Evolutionary conservation across 129 eudicot species (phyloP).

Genomic region (Logfia minima): DNA sequence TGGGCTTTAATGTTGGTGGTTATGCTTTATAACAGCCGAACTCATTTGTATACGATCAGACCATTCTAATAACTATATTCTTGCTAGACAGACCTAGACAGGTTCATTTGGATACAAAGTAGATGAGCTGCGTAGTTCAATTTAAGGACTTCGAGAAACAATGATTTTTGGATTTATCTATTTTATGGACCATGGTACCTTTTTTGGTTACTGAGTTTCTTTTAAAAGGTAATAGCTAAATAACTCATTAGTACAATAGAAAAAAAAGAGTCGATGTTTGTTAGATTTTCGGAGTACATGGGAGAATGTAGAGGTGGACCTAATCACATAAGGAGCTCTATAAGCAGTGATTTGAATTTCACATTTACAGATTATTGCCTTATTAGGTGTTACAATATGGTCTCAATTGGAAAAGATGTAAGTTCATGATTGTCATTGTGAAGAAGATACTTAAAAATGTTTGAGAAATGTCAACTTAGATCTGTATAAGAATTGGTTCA

Average conservation of each 20-base stretch:
- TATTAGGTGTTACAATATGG: constrained; percentile 4
- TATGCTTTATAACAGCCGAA: background rate
- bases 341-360: constrained; percentile 1
- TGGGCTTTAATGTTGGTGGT: background rate
- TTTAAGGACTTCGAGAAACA: background rate
- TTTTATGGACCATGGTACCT: background rate
- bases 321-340: background rate
- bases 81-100: background rate
- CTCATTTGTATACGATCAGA: background rate
- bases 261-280: background rate
- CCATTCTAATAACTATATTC: background rate
- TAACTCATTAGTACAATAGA: constrained; percentile 2
- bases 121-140: background rate
- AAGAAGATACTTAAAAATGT: constrained; percentile 10
- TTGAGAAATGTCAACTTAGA: background rate
- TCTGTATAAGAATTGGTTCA: too few relatives aligned
- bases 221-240: background rate
- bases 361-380: background rate
- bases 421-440: background rate
- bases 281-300: background rate
- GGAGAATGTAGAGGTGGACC: background rate
- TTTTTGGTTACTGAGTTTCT: background rate
- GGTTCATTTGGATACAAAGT: background rate
- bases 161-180: background rate
- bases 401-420: background rate